Conservation (phyloP, 176 grass and related monocot genomes). For the Thinopyrum elongatum region DNA sequence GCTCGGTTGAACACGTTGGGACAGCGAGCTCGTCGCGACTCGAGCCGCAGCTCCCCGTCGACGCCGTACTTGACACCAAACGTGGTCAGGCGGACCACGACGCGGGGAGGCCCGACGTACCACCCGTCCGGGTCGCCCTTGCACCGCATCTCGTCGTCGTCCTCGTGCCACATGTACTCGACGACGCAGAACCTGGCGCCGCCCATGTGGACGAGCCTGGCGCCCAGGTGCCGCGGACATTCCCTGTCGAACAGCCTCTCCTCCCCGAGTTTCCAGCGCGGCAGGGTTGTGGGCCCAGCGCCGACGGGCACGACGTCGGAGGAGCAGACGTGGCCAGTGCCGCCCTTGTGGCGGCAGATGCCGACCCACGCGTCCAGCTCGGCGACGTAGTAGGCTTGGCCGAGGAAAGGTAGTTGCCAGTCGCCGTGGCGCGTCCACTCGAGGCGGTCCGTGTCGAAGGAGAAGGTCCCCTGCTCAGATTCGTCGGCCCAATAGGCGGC, state of each 20-base stretch:
- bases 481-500: background rate
- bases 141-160: background rate
- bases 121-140: background rate
- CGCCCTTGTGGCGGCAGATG: background rate
- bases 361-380: constrained; percentile 19
- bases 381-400: constrained; percentile 2
- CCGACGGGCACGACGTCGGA: background rate
- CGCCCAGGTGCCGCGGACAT: background rate
- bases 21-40: background rate
- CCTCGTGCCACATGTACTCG: background rate
- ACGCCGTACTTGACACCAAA: background rate
- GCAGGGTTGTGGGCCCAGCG: background rate
- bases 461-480: background rate
- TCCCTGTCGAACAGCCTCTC: background rate
- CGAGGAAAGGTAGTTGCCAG: background rate
- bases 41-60: background rate
- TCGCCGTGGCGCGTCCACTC: background rate
- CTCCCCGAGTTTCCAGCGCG: background rate
- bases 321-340: background rate
- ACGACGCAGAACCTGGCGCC: background rate
- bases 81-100: constrained; percentile 10
- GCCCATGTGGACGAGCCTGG: constrained; percentile 14
- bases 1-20: background rate
- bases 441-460: background rate
- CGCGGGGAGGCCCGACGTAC: background rate